Conservation (phyloP, 768 basidiomycete genomes). For the Russula emetica region DNA sequence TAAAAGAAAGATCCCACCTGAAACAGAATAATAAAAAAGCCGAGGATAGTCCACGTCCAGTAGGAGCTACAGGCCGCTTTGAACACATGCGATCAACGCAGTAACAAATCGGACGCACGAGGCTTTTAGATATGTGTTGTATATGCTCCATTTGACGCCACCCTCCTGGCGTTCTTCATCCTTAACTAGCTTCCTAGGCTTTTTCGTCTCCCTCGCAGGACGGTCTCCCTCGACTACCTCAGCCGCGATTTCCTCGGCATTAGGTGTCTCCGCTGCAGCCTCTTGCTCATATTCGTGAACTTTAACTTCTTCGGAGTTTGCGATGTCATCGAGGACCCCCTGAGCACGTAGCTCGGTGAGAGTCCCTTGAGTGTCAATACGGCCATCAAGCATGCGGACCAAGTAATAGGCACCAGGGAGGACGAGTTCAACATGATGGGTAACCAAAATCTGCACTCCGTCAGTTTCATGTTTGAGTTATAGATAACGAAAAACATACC, state of each 20-base stretch:
- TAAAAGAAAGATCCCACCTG: conserved; percentile 26
- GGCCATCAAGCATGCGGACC: conserved; percentile 75
- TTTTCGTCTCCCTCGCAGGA: conserved; percentile 44
- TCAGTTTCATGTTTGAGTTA: not conserved
- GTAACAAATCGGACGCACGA: conserved; percentile 46
- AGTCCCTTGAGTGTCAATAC: conserved; percentile 70
- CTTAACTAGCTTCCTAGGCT: conserved; percentile 68
- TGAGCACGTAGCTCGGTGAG: conserved; percentile 57
- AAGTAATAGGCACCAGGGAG: conserved; percentile 70
- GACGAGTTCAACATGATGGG: conserved; percentile 81
- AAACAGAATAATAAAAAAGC: conserved; percentile 44
- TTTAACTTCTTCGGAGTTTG: conserved; percentile 48
- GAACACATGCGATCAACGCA: not conserved
- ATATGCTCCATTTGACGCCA: conserved; percentile 72
- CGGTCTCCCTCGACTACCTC: conserved; percentile 31
- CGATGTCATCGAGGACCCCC: conserved; percentile 60
- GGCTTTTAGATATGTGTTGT: conserved; percentile 61
- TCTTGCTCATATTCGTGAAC: conserved; percentile 43
- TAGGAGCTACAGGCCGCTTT: conserved; percentile 46
- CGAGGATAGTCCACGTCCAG: conserved; percentile 59
- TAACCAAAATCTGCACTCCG: conserved; percentile 55
- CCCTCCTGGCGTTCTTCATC: conserved; percentile 80
- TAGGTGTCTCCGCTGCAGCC: conserved; percentile 25
- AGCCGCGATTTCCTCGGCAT: conserved; percentile 33
- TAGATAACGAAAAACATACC: conserved; percentile 33